A percentile compares a stretch with the other conserved stretches of the same genome.
Evolutionary conservation across 2,329 filamentous ascomycete genomes (phyloP).

Genomic region (Parastagonospora avenae): DNA sequence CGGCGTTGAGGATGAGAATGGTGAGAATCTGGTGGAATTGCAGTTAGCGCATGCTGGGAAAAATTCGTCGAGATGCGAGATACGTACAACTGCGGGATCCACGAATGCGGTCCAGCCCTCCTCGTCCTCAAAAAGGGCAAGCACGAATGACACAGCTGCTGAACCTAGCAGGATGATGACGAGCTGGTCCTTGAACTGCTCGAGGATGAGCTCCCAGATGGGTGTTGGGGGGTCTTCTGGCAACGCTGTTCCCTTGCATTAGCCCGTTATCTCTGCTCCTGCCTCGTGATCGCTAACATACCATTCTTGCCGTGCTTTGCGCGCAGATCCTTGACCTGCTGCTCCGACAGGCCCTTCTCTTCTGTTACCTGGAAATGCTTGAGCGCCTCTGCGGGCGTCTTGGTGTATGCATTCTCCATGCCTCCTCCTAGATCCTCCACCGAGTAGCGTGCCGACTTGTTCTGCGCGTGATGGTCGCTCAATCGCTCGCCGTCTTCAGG

Average conservation of each 20-base stretch:
- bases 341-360: slow-evolving; percentile 55
- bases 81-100: slow-evolving; percentile 87
- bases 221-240: slow-evolving; percentile 94
- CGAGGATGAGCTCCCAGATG: slow-evolving; percentile 92
- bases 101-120: slow-evolving; percentile 98
- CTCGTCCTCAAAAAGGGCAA: slow-evolving; percentile 90
- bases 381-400: slow-evolving; percentile 56
- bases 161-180: slow-evolving; percentile 94
- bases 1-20: slow-evolving; percentile 93
- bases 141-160: slow-evolving; percentile 87
- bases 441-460: slow-evolving; percentile 1
- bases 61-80: not conserved
- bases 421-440: slow-evolving; percentile 14
- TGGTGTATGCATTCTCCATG: slow-evolving; percentile 62
- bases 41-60: slow-evolving; percentile 16
- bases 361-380: slow-evolving; percentile 59
- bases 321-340: slow-evolving; percentile 53
- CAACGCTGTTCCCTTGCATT: slow-evolving; percentile 57
- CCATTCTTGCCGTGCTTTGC: slow-evolving; percentile 61
- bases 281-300: slow-evolving; percentile 31
- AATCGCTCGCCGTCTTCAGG: not conserved
- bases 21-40: slow-evolving; percentile 78
- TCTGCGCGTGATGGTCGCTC: not conserved
- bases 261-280: not conserved
- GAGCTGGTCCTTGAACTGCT: slow-evolving; percentile 99